Conservation (phyloP, 2,329 filamentous ascomycete species). For the Trichoderma semiorbis region DNA sequence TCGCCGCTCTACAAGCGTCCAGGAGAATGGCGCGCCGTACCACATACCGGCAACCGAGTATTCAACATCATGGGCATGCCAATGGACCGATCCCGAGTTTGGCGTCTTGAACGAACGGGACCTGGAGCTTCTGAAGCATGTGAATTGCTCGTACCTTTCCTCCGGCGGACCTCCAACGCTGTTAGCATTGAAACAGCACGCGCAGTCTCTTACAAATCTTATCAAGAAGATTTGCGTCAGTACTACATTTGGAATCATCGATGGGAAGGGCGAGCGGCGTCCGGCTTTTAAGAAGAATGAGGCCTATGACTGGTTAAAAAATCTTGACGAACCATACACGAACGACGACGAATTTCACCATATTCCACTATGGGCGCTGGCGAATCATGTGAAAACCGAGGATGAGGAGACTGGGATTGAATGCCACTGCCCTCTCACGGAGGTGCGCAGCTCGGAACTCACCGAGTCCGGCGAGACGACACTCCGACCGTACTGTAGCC, state of each 20-base stretch:
- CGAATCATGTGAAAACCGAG: slow-evolving; percentile 44
- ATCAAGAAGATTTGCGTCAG: slow-evolving; percentile 47
- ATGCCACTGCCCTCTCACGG: slow-evolving; percentile 46
- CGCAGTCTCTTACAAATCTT: slow-evolving; percentile 53
- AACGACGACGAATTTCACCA: slow-evolving; percentile 48
- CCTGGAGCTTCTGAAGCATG: slow-evolving; percentile 34
- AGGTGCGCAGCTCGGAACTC: slow-evolving; percentile 23
- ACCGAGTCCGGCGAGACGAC: slow-evolving; percentile 20
- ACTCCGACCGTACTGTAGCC: slow-evolving; percentile 41
- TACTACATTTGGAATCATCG: slow-evolving; percentile 25
- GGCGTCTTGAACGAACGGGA: slow-evolving; percentile 24
- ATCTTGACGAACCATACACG: slow-evolving; percentile 47
- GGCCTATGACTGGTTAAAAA: slow-evolving; percentile 56
- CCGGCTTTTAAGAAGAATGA: slow-evolving; percentile 40
- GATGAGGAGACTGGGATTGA: slow-evolving; percentile 40
- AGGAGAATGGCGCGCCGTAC: background rate
- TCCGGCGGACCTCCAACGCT: slow-evolving; percentile 52
- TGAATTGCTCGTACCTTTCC: slow-evolving; percentile 58
- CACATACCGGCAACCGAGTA: slow-evolving; percentile 27
- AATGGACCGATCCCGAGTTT: slow-evolving; percentile 24
- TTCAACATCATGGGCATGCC: slow-evolving; percentile 28
- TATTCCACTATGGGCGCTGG: slow-evolving; percentile 43
- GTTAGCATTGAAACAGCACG: slow-evolving; percentile 57
- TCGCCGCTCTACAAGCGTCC: background rate
- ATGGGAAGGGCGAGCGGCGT: slow-evolving; percentile 25